These are phyloP conservation scores for Heterobasidion parviporum DNA, from an alignment of 1,284 basidiomycete genomes.

Conservation along the genomic window DNA sequence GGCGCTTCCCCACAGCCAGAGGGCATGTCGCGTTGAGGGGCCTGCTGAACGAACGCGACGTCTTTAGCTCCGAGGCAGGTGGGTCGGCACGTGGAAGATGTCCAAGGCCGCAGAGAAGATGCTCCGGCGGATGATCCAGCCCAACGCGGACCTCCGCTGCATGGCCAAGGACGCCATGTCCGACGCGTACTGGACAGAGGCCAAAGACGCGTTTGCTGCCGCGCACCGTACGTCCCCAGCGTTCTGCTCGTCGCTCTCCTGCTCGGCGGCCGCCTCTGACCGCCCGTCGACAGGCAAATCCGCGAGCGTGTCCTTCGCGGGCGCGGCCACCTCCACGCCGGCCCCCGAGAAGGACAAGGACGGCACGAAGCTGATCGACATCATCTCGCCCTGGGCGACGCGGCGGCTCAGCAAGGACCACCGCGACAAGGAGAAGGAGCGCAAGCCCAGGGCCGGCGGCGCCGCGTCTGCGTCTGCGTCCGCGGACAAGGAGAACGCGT, in stretches of 20 bases:
- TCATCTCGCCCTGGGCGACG: conserved; percentile 26
- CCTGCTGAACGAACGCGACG: neutral
- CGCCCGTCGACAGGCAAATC: conserved; percentile 33
- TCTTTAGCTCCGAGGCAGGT: conserved; percentile 61
- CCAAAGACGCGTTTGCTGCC: conserved; percentile 8
- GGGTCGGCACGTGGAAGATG: conserved; percentile 78
- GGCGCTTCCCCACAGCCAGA: neutral
- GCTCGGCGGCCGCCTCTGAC: neutral
- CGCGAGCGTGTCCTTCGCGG: conserved; percentile 35
- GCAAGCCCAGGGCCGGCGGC: conserved; percentile 9
- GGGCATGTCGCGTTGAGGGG: neutral
- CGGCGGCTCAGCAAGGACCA: conserved; percentile 9
- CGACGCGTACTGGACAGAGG: conserved; percentile 57
- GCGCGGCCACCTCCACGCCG: conserved; percentile 23
- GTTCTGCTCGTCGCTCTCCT: neutral
- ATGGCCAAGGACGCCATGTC: conserved; percentile 56
- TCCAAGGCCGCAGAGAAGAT: conserved; percentile 57
- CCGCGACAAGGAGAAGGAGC: conserved; percentile 6
- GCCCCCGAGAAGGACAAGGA: conserved; percentile 17
- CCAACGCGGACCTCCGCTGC: conserved; percentile 65
- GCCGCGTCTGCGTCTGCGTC: neutral
- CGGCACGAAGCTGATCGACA: conserved; percentile 32
- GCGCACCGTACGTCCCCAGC: conserved; percentile 17
- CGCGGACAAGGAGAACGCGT: conserved; percentile 6
- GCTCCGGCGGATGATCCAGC: conserved; percentile 67